Base-by-base conservation (phyloP, 768 basidiomycete species). In the Grammothele lineata region DNA sequence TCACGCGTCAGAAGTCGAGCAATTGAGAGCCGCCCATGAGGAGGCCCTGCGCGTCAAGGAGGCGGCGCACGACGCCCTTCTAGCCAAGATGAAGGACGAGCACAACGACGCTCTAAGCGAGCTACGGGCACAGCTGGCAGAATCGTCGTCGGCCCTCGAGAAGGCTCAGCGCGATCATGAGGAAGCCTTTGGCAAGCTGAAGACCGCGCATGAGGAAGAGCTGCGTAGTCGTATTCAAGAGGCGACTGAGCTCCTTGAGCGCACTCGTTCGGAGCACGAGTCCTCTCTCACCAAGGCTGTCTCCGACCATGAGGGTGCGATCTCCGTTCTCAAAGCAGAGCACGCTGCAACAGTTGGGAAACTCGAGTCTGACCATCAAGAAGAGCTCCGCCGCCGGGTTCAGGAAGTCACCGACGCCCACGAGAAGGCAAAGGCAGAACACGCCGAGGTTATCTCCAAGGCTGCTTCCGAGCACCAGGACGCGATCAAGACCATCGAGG, bases 291-390 rank as follows among this genome's bases (percentile, higher is more conserved):
- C 66, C 32, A 78, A 76, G 62, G 57, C 74, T 17, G 60, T 59
- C 6, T 69, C 70, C 4, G 81, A 81, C 40, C 83, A 87, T 56
- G 67, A 72, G 14, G 72, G 76, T 39, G 55, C 61, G 11, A 59
- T 82, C 45, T 78, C 78, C 55, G 73, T 75, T 57, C 79, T 77
- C 59, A 78, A 81, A 30, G 76, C 78, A 17, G 74, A 81, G 7
- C 82, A 86, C 46, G 74, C 80, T 59, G 66, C 72, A 23, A 65
- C 74, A 1, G 74, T 85, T 39, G 75, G 76, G 1, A 73, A 73
- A 53, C 74, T 85, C 21, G 58, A 63, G 19, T 51, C 49, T 9
- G 50, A 73, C n/a, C 79, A 83, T 47, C 72, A 76, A 22, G 74
- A 74, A 51, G 74, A 71, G 45, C 66, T 87, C 11, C 69, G 71